Percentiles rank a stretch among this genome's conserved stretches.
Conservation (phyloP, 495 filamentous ascomycete species). For the Filosporella fistucella region DNA sequence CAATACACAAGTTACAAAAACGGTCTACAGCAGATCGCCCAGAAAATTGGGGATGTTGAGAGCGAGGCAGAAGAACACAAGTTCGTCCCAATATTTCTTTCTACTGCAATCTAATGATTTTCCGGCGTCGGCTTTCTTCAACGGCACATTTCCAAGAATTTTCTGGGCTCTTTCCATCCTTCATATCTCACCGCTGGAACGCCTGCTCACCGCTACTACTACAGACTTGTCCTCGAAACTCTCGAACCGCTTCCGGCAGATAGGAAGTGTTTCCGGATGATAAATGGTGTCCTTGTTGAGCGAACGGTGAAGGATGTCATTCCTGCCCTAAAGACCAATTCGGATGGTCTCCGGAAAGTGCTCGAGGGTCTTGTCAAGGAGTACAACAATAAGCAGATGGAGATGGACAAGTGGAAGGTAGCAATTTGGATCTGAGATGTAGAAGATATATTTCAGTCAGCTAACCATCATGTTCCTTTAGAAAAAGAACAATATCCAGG, state of each 20-base stretch:
- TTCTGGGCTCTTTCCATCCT: not conserved
- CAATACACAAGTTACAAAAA: constrained; percentile 97
- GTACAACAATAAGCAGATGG: constrained; percentile 90
- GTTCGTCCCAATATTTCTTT: constrained; percentile 46
- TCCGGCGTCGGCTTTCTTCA: constrained; percentile 4
- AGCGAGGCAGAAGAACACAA: constrained; percentile 97
- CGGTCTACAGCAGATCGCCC: constrained; percentile 84
- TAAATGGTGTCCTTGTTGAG: constrained; percentile 94
- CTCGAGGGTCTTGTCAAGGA: constrained; percentile 93
- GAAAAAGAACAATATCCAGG: constrained; percentile 99
- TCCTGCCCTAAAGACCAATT: constrained; percentile 88
- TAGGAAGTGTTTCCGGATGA: constrained; percentile 97
- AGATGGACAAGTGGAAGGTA: constrained; percentile 99
- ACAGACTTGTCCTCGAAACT: constrained; percentile 92
- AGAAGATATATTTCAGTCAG: not conserved
- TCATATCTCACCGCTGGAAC: constrained; percentile 19
- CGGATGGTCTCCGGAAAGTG: constrained; percentile 93
- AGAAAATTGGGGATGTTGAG: constrained; percentile 91
- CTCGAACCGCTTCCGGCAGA: constrained; percentile 76
- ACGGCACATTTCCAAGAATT: constrained; percentile 9
- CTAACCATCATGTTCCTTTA: constrained; percentile 37
- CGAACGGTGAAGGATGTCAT: constrained; percentile 88
- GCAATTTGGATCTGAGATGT: constrained; percentile 17
- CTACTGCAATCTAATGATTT: constrained; percentile 8
- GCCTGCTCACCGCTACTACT: constrained; percentile 32